These are phyloP conservation scores for Tuber borchii DNA, from an alignment of 495 filamentous ascomycete genomes.

Conservation along the genomic window DNA sequence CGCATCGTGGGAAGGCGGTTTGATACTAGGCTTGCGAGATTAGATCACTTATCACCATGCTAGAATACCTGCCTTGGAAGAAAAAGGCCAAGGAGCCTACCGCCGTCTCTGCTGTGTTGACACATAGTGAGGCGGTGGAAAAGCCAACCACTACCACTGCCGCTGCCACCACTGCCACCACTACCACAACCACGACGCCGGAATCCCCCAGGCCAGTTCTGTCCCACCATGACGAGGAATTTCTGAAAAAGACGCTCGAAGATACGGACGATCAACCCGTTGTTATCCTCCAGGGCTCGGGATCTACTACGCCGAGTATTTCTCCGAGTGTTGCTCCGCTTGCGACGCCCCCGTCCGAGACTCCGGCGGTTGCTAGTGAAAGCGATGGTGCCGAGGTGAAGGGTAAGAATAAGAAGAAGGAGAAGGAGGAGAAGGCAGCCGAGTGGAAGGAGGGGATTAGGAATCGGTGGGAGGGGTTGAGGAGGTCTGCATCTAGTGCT, in stretches of 20 bases:
- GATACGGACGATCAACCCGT: constrained; percentile 43
- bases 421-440: constrained; percentile 48
- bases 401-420: constrained; percentile 36
- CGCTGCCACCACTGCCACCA: neutral
- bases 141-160: neutral
- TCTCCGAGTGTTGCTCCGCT: neutral
- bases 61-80: constrained; percentile 29
- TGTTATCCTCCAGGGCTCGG: constrained; percentile 38
- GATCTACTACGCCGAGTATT: constrained; percentile 11
- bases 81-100: constrained; percentile 17
- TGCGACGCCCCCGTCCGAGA: constrained; percentile 43
- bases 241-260: constrained; percentile 42
- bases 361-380: constrained; percentile 45
- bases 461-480: constrained; percentile 43
- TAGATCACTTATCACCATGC: constrained; percentile 14
- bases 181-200: constrained; percentile 1
- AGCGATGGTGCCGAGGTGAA: constrained; percentile 40
- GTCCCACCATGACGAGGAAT: constrained; percentile 53
- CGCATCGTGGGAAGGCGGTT: neutral
- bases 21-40: neutral
- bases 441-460: constrained; percentile 46
- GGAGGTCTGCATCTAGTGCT: constrained; percentile 30
- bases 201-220: constrained; percentile 47
- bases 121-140: constrained; percentile 8
- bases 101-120: constrained; percentile 9